Conservation (phyloP, 768 basidiomycete genomes). For the Multifurca ochricompacta region DNA sequence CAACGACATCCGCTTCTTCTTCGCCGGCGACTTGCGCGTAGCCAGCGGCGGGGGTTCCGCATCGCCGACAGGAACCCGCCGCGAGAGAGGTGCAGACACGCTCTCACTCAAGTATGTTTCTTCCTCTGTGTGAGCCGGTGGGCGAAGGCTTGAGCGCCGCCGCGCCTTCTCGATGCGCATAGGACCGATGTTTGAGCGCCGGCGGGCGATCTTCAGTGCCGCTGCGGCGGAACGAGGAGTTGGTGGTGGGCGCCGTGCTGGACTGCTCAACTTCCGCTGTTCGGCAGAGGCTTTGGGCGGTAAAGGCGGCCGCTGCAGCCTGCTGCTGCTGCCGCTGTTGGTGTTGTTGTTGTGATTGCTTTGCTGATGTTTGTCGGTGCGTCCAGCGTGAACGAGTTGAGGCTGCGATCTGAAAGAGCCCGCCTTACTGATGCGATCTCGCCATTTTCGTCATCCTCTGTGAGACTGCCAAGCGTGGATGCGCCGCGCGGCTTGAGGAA, state of each 20-base stretch:
- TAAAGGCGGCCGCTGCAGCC: slow-evolving; percentile 6
- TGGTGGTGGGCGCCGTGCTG: slow-evolving; percentile 1
- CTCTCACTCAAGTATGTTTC: slow-evolving; percentile 28
- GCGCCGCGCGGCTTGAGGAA: slow-evolving; percentile 53
- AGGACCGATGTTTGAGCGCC: slow-evolving; percentile 73
- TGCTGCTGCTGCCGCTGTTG: slow-evolving; percentile 26
- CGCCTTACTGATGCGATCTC: slow-evolving; percentile 26
- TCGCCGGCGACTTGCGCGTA: slow-evolving; percentile 43
- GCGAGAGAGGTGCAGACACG: slow-evolving; percentile 22
- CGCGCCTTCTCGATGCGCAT: slow-evolving; percentile 63
- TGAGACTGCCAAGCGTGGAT: slow-evolving; percentile 52
- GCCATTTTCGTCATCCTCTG: slow-evolving; percentile 61
- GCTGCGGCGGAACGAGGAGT: slow-evolving; percentile 7
- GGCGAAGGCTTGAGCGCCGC: slow-evolving; percentile 75
- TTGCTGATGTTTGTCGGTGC: slow-evolving; percentile 46
- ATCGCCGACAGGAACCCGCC: slow-evolving; percentile 34
- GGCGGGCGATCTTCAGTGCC: slow-evolving; percentile 34
- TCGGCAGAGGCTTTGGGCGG: not conserved
- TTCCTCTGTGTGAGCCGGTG: slow-evolving; percentile 47
- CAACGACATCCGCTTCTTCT: slow-evolving; percentile 54
- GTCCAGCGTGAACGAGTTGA: slow-evolving; percentile 42
- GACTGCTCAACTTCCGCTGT: not conserved
- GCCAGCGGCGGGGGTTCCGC: slow-evolving; percentile 20
- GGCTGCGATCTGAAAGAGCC: slow-evolving; percentile 60
- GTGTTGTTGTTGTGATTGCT: no score